These are phyloP conservation scores for Antitrichia curtipendula DNA, from an alignment of 225 moss, liverwort and hornwort species.

Conservation along the genomic window DNA sequence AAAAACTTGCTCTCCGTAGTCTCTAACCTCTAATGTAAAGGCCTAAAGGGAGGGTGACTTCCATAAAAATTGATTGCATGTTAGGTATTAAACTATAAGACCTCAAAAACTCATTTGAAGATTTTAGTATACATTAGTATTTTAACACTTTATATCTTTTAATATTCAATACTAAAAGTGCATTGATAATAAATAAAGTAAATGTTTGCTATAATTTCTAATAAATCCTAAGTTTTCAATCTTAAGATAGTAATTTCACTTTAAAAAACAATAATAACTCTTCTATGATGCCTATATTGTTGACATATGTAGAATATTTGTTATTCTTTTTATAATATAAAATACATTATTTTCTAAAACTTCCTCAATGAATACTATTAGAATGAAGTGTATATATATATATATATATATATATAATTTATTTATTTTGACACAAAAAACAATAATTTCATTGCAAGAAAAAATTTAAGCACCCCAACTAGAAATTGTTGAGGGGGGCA, in stretches of 20 bases:
- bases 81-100: too few species aligned
- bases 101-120: neutral
- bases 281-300: neutral
- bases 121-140: neutral
- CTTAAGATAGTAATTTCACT: neutral
- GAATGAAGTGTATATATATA: too few species aligned
- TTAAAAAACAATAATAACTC: neutral
- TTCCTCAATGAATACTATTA: neutral
- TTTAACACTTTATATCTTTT: neutral
- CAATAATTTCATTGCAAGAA: neutral
- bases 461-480: neutral
- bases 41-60: too few species aligned
- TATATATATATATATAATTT: too few species aligned
- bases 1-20: too few species aligned
- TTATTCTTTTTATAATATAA: too few species aligned
- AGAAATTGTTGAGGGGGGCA: rapidly evolving
- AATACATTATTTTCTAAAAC: neutral
- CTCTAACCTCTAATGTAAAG: too few species aligned
- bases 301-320: neutral
- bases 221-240: neutral
- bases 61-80: too few species aligned
- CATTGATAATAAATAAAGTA: neutral
- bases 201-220: neutral
- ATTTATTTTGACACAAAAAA: neutral
- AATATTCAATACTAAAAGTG: neutral